Evolutionary conservation across 257 asterid genomes (phyloP).

Genomic region (Rauvolfia tetraphylla): DNA sequence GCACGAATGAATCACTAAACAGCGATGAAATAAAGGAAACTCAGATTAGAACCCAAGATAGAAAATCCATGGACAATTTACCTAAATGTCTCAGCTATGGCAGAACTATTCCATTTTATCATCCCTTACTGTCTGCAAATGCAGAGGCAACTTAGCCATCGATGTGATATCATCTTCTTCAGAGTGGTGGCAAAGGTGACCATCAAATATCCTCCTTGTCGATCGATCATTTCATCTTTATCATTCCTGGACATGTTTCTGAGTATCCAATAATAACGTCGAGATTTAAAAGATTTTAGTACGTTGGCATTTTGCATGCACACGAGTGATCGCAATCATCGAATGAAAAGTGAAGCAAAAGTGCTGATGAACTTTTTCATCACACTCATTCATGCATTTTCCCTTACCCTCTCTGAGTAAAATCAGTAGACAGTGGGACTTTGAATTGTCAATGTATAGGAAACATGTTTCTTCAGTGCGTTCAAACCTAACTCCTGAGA

Average conservation of each 20-base stretch:
- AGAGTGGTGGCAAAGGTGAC: slow-evolving; percentile 26
- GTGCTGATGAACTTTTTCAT: slow-evolving; percentile 15
- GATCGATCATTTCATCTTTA: slow-evolving; percentile 6
- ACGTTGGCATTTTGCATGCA: slow-evolving; percentile 27
- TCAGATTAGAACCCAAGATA: slow-evolving; percentile 8
- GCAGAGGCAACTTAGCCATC: slow-evolving; percentile 21
- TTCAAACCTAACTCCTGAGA: neutral
- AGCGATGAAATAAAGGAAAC: slow-evolving; percentile 18
- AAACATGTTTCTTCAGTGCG: slow-evolving; percentile 9
- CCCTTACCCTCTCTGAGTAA: neutral
- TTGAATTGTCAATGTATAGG: neutral
- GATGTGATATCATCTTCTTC: slow-evolving; percentile 33
- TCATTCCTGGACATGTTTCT: slow-evolving; percentile 24
- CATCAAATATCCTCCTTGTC: slow-evolving; percentile 20
- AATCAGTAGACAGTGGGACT: slow-evolving; percentile 5
- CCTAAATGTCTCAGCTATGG: slow-evolving; percentile 5
- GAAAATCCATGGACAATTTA: slow-evolving; percentile 4
- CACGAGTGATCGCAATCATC: slow-evolving; percentile 29
- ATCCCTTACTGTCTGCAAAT: slow-evolving; percentile 35
- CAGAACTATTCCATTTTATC: slow-evolving; percentile 9
- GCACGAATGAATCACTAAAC: neutral
- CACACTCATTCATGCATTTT: slow-evolving; percentile 23
- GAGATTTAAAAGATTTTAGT: neutral
- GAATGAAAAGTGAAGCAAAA: slow-evolving; percentile 26
- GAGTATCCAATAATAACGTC: slow-evolving; percentile 12